Base-by-base conservation (phyloP, 1,284 basidiomycete genomes). In the Ceratobasidium sp. region DNA sequence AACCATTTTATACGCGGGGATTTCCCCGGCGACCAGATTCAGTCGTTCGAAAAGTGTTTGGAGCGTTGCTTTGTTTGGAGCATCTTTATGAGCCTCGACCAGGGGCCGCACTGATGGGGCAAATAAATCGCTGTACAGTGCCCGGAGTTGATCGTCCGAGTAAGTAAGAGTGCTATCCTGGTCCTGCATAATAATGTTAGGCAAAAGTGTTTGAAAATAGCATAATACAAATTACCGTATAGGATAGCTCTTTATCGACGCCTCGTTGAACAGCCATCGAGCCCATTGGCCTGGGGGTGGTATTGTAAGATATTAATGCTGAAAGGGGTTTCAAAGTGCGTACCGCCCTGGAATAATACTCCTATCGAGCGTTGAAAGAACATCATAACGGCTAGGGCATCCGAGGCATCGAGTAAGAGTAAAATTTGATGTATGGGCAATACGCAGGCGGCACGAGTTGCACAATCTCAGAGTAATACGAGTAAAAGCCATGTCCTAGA, bases 121-220 rank as follows among this genome's bases (percentile, higher is more conserved):
- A 47, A 73, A 73, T 2, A 73, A 50, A 24, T 73, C 72, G 2
- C 41, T 44, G n/a, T 73, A 73, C 19, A 73, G 33, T 15, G 72
- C 48, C 17, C 36, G 45, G 9, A 73, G 60, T 31, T 73, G 72
- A 24, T 64, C 59, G 11, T 73, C 72, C 3, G 72, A 64, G 56
- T 73, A 73, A 36, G 63, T 48, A 8, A 29, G 15, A 8, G 24
- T 17, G 8, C 17, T 17, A 2, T 72, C 69, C 17, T 60, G 24
- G 27, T n/a, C n/a, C 63, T 48, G 9, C 14, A 51, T 53, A 27
- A 41, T 14, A 29, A 3, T 5, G 44, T 51, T 2, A 65, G 36
- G 15, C 36, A n/a, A 64, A 51, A 9, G 33, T 41, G 36, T 22
- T 64, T n/a, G 22, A 33, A 31, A 27, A 45, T 15, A 2, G 33